phyloP scores from a whole-genome alignment of 257 asterid genomes.

The Nicotiana sylvestris region DNA sequence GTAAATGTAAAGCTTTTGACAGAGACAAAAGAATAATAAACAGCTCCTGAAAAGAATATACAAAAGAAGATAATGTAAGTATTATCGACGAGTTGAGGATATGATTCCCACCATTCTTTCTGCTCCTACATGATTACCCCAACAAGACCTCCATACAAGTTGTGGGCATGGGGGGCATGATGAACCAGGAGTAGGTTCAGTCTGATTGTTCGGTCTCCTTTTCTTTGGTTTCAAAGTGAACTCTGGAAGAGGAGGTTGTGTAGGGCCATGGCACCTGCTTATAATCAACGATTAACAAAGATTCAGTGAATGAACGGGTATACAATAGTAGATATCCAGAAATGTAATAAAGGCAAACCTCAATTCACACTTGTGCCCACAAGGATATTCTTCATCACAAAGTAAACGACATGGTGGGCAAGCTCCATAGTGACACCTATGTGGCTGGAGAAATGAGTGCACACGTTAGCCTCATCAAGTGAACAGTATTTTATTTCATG shows the following conservation, averaged over 20 bases:
- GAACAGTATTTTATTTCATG: not conserved
- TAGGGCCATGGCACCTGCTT: constrained; percentile 90
- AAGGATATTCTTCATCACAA: constrained; percentile 71
- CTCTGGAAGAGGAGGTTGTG: constrained; percentile 76
- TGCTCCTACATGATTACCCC: constrained; percentile 82
- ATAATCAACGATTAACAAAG: not conserved
- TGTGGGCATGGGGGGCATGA: constrained; percentile 90
- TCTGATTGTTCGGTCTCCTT: constrained; percentile 50
- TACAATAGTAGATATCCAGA: constrained; percentile 12
- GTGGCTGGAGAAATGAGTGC: constrained; percentile 53
- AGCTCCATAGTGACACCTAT: constrained; percentile 92
- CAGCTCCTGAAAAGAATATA: not conserved
- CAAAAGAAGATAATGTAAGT: not conserved
- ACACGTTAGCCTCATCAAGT: not conserved
- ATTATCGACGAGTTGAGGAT: constrained; percentile 10
- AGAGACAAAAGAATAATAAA: not conserved
- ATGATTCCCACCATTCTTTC: constrained; percentile 63
- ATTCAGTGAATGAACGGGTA: constrained; percentile 9
- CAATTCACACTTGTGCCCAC: constrained; percentile 80
- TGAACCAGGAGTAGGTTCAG: constrained; percentile 60
- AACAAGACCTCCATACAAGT: constrained; percentile 72
- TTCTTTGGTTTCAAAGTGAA: constrained; percentile 84
- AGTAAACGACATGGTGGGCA: constrained; percentile 72
- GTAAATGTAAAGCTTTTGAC: not conserved
- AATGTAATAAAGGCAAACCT: constrained; percentile 41